A percentile compares a stretch with the other conserved stretches of the same genome.
Evolutionary conservation across 2,329 filamentous ascomycete species (phyloP).

Genomic region (Pseudonectria buxi): DNA sequence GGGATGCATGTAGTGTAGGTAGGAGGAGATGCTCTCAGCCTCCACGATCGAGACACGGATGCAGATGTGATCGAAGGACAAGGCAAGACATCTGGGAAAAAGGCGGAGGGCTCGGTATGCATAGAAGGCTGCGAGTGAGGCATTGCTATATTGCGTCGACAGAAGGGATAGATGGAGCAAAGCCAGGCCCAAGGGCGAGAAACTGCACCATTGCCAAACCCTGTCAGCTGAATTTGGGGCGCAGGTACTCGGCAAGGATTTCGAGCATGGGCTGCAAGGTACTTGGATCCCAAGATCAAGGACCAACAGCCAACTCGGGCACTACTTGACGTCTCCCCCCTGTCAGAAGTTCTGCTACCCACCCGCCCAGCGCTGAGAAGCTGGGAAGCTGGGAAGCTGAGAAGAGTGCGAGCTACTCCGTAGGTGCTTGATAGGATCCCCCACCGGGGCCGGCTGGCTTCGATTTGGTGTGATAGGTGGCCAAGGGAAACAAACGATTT

Average conservation of each 20-base stretch:
- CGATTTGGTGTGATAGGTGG: too few species aligned
- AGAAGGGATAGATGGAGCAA: slow-evolving; percentile 9
- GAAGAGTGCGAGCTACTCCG: too few species aligned
- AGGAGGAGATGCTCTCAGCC: slow-evolving; percentile 14
- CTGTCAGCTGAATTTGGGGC: slow-evolving; percentile 28
- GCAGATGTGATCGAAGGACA: slow-evolving; percentile 15
- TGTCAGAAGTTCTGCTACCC: too few species aligned
- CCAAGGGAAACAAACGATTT: too few species aligned
- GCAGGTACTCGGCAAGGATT: slow-evolving; percentile 19
- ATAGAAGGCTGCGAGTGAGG: slow-evolving; percentile 22
- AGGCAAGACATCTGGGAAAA: slow-evolving; percentile 10
- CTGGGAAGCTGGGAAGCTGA: too few species aligned
- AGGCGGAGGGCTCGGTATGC: slow-evolving; percentile 11
- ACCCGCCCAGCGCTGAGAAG: too few species aligned
- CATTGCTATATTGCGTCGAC: slow-evolving; percentile 16
- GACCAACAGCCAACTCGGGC: too few species aligned
- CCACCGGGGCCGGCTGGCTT: too few species aligned
- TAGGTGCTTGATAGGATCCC: too few species aligned
- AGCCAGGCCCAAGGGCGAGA: slow-evolving; percentile 4
- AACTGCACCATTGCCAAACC: slow-evolving; percentile 8
- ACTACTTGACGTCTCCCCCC: too few species aligned
- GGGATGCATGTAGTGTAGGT: slow-evolving; percentile 18
- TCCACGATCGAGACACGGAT: slow-evolving; percentile 15
- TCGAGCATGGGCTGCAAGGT: not conserved
- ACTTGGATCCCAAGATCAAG: too few species aligned